Evolutionary conservation across 371 early-diverging fungal species (phyloP).

Genomic region (Edhazardia aedis): DNA sequence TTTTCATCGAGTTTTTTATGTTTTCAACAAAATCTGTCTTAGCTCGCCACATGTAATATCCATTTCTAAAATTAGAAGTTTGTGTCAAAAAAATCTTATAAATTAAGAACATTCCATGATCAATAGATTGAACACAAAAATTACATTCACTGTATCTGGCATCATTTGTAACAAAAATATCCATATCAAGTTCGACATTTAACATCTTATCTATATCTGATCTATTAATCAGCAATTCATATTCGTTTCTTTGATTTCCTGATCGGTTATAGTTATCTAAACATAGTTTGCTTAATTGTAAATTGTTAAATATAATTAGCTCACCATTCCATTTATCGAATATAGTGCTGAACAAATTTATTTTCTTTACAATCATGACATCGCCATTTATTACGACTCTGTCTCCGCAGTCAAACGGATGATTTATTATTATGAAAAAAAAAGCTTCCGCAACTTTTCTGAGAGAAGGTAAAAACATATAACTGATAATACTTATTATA

Average conservation of each 20-base stretch:
- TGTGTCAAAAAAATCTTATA: conserved; percentile 34
- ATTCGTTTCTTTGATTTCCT: conserved; percentile 27
- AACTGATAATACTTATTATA: conserved; percentile 27
- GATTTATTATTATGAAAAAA: conserved; percentile 40
- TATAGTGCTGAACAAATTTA: conserved; percentile 35
- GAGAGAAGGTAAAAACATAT: conserved; percentile 18
- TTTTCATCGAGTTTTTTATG: too few species aligned
- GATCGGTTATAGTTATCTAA: conserved; percentile 34
- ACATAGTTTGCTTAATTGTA: conserved; percentile 32
- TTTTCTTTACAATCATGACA: conserved; percentile 42
- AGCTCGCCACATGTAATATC: conserved; percentile 41
- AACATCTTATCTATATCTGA: conserved; percentile 3
- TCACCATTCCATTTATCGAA: conserved; percentile 43
- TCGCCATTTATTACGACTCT: conserved; percentile 40
- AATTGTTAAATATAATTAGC: conserved; percentile 30
- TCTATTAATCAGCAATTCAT: conserved; percentile 4
- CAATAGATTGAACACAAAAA: conserved; percentile 18
- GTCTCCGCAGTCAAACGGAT: conserved; percentile 47
- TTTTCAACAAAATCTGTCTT: conserved; percentile 45
- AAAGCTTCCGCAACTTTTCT: conserved; percentile 34
- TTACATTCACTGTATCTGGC: conserved; percentile 16
- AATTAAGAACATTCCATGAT: conserved; percentile 13
- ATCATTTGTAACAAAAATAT: conserved; percentile 4
- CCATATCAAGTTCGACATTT: not conserved
- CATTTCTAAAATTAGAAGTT: conserved; percentile 44